Evolutionary conservation across 129 eudicot species (phyloP).

Genomic region (Escallonia herrerae): DNA sequence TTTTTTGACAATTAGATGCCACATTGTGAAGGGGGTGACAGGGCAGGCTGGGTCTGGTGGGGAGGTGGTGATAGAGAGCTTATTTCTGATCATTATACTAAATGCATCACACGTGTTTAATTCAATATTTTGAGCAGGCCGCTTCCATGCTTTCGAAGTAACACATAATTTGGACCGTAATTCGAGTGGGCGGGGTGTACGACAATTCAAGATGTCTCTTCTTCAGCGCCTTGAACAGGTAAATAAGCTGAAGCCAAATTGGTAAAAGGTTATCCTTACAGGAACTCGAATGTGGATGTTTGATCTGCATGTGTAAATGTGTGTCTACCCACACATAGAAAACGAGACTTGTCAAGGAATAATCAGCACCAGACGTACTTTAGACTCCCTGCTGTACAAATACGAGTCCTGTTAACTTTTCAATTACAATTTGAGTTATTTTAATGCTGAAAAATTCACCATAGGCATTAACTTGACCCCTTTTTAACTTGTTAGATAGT

Average conservation of each 20-base stretch:
- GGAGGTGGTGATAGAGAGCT: background rate
- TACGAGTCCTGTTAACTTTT: no score
- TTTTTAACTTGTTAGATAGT: background rate
- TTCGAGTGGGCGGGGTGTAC: conserved; percentile 90
- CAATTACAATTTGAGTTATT: no score
- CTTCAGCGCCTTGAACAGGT: conserved; percentile 97
- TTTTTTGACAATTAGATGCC: no score
- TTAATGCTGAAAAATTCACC: no score
- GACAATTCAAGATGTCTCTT: conserved; percentile 90
- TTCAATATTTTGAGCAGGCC: conserved; percentile 50
- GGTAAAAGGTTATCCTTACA: background rate
- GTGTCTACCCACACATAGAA: no score
- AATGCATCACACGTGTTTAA: background rate
- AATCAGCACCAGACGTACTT: no score
- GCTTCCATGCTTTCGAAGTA: conserved; percentile 91
- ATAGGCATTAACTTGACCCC: no score
- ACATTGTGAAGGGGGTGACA: no score
- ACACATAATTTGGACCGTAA: conserved; percentile 91
- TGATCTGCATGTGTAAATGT: no score
- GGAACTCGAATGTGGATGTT: background rate
- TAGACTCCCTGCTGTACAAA: no score
- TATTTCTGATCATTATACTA: background rate
- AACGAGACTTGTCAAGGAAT: no score
- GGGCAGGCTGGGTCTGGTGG: no score
- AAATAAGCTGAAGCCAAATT: background rate